Evolutionary conservation across 768 basidiomycete genomes (phyloP), one percentile per base, ranked within the genome.

Genomic region (Pulveroboletus sp.): DNA sequence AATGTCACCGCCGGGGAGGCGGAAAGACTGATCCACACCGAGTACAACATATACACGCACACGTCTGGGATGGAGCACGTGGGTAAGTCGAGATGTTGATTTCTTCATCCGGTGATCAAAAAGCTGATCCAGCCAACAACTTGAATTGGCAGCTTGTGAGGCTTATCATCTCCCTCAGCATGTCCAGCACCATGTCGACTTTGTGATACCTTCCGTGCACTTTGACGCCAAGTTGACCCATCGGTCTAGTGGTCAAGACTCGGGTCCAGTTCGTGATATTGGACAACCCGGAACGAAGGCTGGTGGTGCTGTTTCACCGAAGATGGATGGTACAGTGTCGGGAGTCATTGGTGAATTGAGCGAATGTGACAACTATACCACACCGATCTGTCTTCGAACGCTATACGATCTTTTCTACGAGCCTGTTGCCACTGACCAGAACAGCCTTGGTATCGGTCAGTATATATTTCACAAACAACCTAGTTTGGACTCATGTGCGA

Each of bases 131-230:
- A n/a, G n/a, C n/a, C n/a, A n/a, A n/a, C n/a, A n/a, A n/a, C n/a
- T n/a, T n/a, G n/a, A n/a, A n/a, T n/a, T 23, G 27, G 27, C 8
- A 68, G 68, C 53, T 10, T 72, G 69, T 36, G 61, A 66, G 17
- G 55, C 52, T 19, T 72, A 67, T 40, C 58, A 66, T 34, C 57
- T 72, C 27, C 70, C 69, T 0, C 53, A 60, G 29, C 52, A 67
- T 19, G 45, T 72, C 21, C 53, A 45, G 9, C 42, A 58, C 2
- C 70, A 72, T 33, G 55, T 72, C 20, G 70, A 72, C 25, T 59
- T 72, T 40, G 61, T 72, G 34, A 62, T 54, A 5, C 70, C 69
- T 9, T 63, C 70, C 4, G 63, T 72, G 5, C 64, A 71, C 51
- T 72, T 72, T 37, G 61, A 64, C 36, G 27, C 47, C 9, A 54